phyloP scores from a whole-genome alignment of 1,284 basidiomycete species.

The Sphagnurus paluster region DNA sequence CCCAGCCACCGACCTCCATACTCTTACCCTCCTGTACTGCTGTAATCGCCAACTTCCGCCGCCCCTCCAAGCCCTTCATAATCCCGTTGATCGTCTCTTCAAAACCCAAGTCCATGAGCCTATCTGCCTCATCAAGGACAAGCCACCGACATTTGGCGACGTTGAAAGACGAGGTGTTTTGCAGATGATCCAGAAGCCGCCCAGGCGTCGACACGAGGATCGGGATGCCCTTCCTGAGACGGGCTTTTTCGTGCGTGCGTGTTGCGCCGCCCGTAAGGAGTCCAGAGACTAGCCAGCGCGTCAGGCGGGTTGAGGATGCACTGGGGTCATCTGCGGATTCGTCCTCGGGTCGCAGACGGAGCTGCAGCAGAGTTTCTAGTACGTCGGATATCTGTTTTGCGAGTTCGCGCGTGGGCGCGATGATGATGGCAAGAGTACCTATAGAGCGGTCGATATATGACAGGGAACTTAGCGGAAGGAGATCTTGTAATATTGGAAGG shows the following conservation, averaged over 20 bases:
- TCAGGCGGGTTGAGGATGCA: constrained; percentile 53
- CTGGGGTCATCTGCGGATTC: constrained; percentile 51
- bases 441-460: constrained; percentile 88
- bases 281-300: constrained; percentile 93
- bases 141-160: constrained; percentile 95
- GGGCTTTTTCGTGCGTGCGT: constrained; percentile 68
- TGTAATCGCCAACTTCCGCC: constrained; percentile 70
- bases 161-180: constrained; percentile 91
- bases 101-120: constrained; percentile 97
- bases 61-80: constrained; percentile 81
- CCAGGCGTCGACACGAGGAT: constrained; percentile 96
- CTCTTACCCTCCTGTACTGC: constrained; percentile 72
- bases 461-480: constrained; percentile 83
- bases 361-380: constrained; percentile 82
- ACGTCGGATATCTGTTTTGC: constrained; percentile 96
- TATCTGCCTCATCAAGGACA: constrained; percentile 95
- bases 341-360: constrained; percentile 69
- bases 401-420: constrained; percentile 93
- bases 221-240: constrained; percentile 68
- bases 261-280: constrained; percentile 83
- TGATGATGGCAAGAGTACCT: constrained; percentile 93
- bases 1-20: constrained; percentile 80
- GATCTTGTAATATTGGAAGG: constrained; percentile 93
- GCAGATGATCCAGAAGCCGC: constrained; percentile 90
- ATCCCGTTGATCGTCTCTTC: constrained; percentile 91